Evolutionary conservation across 257 asterid species (phyloP).

Genomic region (Solanum boliviense): DNA sequence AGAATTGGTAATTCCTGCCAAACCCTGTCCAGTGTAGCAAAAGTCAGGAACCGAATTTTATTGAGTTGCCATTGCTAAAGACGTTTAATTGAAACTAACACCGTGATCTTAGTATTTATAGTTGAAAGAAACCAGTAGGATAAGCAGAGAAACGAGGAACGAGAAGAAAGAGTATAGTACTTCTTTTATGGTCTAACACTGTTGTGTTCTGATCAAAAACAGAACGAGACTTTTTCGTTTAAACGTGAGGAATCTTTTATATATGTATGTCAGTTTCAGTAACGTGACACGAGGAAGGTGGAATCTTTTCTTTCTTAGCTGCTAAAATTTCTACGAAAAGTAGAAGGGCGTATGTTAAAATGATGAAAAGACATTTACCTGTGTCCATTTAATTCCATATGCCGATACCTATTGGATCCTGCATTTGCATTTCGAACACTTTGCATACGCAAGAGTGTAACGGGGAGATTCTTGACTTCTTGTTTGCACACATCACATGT

Average conservation of each 20-base stretch:
- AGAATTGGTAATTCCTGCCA: conserved; percentile 92
- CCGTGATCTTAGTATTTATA: neutral
- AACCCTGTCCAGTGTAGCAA: conserved; percentile 30
- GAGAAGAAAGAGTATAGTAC: neutral
- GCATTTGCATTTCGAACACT: conserved; percentile 27
- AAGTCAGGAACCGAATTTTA: neutral
- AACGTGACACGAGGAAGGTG: neutral
- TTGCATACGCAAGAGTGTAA: conserved; percentile 70
- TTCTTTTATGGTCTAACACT: neutral
- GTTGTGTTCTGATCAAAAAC: neutral
- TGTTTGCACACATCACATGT: conserved; percentile 88
- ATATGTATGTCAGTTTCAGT: neutral
- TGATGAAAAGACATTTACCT: conserved; percentile 33
- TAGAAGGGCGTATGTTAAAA: neutral
- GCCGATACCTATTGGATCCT: conserved; percentile 7
- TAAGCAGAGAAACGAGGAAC: neutral
- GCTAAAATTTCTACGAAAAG: neutral
- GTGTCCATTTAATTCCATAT: conserved; percentile 53
- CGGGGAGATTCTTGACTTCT: conserved; percentile 76
- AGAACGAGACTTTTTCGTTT: neutral
- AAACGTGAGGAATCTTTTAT: neutral
- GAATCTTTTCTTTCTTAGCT: neutral
- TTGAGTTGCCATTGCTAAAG: neutral
- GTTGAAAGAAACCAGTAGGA: neutral
- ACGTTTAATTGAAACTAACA: neutral